Evolutionary conservation across 768 basidiomycete species (phyloP).

Genomic region (Rhizopogon salebrosus): DNA sequence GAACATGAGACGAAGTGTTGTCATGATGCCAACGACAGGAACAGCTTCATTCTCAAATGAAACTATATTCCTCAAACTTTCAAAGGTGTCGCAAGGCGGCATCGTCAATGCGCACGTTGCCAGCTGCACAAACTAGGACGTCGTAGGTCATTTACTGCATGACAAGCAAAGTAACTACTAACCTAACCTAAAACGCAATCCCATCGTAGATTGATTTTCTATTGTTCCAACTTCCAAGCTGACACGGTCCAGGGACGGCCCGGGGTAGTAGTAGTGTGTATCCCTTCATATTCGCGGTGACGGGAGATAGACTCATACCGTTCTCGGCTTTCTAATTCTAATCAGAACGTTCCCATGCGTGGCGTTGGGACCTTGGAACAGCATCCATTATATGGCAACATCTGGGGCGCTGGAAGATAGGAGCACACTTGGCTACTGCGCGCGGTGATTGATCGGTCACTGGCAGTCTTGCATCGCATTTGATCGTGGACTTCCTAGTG

Average conservation of each 20-base stretch:
- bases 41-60: neutral
- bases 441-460: neutral
- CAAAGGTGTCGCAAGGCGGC: neutral
- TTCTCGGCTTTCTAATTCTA: neutral
- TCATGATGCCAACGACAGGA: neutral
- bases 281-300: neutral
- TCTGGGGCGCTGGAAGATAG: neutral
- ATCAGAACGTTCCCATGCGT: conserved; percentile 1
- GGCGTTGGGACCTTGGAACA: neutral
- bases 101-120: neutral
- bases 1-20: neutral
- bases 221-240: neutral
- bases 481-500: neutral
- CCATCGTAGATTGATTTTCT: neutral
- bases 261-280: neutral
- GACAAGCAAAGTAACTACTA: neutral
- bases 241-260: neutral
- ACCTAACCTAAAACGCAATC: neutral
- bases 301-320: neutral
- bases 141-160: neutral
- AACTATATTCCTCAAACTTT: neutral
- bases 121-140: neutral
- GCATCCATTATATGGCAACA: neutral
- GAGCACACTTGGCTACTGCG: neutral
- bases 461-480: neutral